phyloP scores from a whole-genome alignment of 495 filamentous ascomycete genomes.

The Neurospora terricola region DNA sequence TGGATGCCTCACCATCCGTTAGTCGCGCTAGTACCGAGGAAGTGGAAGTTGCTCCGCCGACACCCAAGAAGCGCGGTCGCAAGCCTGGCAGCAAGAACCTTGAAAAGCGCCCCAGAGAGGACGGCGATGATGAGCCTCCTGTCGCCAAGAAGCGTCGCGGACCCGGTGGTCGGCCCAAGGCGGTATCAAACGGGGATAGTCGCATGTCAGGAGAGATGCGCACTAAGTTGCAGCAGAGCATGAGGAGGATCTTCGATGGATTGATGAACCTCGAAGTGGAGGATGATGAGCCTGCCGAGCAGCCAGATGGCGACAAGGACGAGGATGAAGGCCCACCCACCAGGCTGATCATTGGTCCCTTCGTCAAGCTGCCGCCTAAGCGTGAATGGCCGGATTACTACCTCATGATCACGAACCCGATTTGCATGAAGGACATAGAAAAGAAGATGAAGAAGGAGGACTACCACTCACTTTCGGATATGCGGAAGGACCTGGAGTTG shows the following conservation, averaged over 20 bases:
- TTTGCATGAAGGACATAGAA: slow-evolving; percentile 86
- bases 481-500: slow-evolving; percentile 70
- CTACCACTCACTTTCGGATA: slow-evolving; percentile 69
- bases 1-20: slow-evolving; percentile 65
- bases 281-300: slow-evolving; percentile 35
- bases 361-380: slow-evolving; percentile 83
- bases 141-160: slow-evolving; percentile 73
- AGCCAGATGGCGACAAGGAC: slow-evolving; percentile 19
- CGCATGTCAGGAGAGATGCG: slow-evolving; percentile 39
- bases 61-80: slow-evolving; percentile 63
- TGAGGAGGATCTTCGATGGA: slow-evolving; percentile 64
- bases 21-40: slow-evolving; percentile 73
- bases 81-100: slow-evolving; percentile 55
- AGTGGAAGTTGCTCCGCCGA: slow-evolving; percentile 23
- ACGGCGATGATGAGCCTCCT: slow-evolving; percentile 68
- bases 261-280: slow-evolving; percentile 73
- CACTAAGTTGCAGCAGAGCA: slow-evolving; percentile 58
- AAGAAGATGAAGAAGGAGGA: slow-evolving; percentile 91
- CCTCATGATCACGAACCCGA: slow-evolving; percentile 78
- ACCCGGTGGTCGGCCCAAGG: slow-evolving; percentile 55
- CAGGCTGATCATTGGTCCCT: slow-evolving; percentile 84
- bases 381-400: slow-evolving; percentile 89
- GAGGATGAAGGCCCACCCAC: slow-evolving; percentile 33
- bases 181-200: slow-evolving; percentile 17
- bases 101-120: slow-evolving; percentile 80